Percentiles rank a stretch among this genome's conserved stretches.
Conservation (phyloP, 2,329 filamentous ascomycete species). For the Verruconis gallopava region DNA sequence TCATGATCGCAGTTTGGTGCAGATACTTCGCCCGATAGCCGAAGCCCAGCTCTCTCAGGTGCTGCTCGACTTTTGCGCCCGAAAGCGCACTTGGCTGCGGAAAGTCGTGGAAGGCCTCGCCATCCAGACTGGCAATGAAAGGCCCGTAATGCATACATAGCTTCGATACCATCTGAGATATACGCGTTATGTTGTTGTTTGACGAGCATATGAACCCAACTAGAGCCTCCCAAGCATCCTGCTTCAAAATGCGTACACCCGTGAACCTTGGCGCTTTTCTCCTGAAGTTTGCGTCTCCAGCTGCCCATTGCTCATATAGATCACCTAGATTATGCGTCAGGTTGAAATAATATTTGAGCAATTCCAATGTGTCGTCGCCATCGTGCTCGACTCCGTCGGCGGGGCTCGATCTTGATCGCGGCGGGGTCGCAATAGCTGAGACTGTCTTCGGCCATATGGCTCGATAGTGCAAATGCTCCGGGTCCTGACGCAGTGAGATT, state of each 20-base stretch:
- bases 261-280: slow-evolving; percentile 76
- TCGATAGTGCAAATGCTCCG: slow-evolving; percentile 65
- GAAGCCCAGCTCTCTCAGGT: slow-evolving; percentile 74
- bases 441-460: slow-evolving; percentile 41
- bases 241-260: slow-evolving; percentile 81
- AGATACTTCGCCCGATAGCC: slow-evolving; percentile 93
- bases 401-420: slow-evolving; percentile 22
- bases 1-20: slow-evolving; percentile 65
- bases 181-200: slow-evolving; percentile 94
- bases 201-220: slow-evolving; percentile 96
- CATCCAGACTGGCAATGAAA: slow-evolving; percentile 56
- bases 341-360: slow-evolving; percentile 80
- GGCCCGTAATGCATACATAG: slow-evolving; percentile 77
- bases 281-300: slow-evolving; percentile 74
- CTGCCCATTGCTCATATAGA: slow-evolving; percentile 80
- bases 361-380: slow-evolving; percentile 61
- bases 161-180: slow-evolving; percentile 94
- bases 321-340: slow-evolving; percentile 60
- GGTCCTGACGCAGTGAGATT: slow-evolving; percentile 72
- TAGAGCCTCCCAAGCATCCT: slow-evolving; percentile 92
- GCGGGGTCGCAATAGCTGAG: slow-evolving; percentile 22
- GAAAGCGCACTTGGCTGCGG: slow-evolving; percentile 64
- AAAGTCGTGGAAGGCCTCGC: slow-evolving; percentile 73
- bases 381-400: slow-evolving; percentile 25
- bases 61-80: slow-evolving; percentile 60